Percentiles rank a stretch among this genome's conserved stretches.
Conservation (phyloP, 2,329 filamentous ascomycete genomes). For the Chaetomium olivaceum region DNA sequence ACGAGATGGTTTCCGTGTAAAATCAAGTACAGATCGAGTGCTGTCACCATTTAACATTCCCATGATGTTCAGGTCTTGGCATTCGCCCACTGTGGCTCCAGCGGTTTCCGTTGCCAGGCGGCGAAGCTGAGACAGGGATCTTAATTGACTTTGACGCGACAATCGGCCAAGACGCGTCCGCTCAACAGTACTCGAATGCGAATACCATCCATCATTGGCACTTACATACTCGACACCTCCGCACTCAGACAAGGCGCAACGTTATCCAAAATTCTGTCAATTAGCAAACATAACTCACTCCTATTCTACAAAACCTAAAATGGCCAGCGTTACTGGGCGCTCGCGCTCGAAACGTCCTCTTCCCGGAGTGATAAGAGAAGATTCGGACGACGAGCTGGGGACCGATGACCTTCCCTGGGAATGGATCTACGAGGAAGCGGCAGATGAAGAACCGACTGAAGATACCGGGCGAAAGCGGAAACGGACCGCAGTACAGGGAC, state of each 20-base stretch:
- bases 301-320: neutral
- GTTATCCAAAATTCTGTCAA: neutral
- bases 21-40: too few species aligned
- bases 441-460: slow-evolving; percentile 14
- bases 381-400: slow-evolving; percentile 86
- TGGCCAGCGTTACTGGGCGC: slow-evolving; percentile 24
- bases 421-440: slow-evolving; percentile 65
- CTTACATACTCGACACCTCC: neutral
- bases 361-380: slow-evolving; percentile 67
- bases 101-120: slow-evolving; percentile 1
- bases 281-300: neutral
- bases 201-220: neutral
- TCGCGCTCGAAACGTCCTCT: slow-evolving; percentile 21
- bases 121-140: slow-evolving; percentile 8
- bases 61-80: neutral
- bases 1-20: neutral
- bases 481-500: slow-evolving; percentile 35
- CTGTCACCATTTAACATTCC: neutral
- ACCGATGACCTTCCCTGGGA: slow-evolving; percentile 73
- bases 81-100: neutral
- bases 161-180: slow-evolving; percentile 15
- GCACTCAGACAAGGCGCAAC: neutral
- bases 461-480: slow-evolving; percentile 39
- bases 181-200: neutral
- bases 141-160: slow-evolving; percentile 22